Base-by-base conservation (phyloP, 345 rosid species). In the Punica granatum region DNA sequence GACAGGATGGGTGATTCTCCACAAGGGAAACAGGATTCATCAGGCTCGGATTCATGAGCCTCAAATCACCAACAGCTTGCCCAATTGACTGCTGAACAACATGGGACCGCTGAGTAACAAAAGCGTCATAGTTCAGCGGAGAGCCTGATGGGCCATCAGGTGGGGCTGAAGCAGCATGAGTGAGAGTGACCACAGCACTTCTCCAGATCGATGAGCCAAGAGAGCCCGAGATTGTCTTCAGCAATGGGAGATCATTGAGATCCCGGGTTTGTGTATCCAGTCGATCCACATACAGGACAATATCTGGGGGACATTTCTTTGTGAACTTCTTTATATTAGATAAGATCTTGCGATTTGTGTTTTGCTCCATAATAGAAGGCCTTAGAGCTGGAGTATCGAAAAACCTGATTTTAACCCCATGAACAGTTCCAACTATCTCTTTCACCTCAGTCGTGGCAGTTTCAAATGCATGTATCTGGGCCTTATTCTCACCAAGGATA, bases 131-230 rank as follows among this genome's bases (percentile, higher is more conserved):
- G 81, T 89, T 86, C 80, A 90, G 78, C 60, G 97, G 92, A 31
- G 82, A 75, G 66, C 97, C 97, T 46, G 92, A 81, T 25, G 99
- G 99, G 58, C 95, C 97, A 69, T 93, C 99, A 11, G 99, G 96
- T 64, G 96, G 99, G 33, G 99, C 96, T 49, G 99, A 89, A 77
- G 95, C 91, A 70, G 87, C 96, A 80, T 93, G 97, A 65, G 98
- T 93, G 69, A 93, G 81, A 69, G 92, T 85, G 67, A 90, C 94
- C 67, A 93, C 79, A 53, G 91, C 94, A 71, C 83, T 90, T 74
- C 84, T 86, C 98, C 97, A 93, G 67, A 90, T 84, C 58, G 96
- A 85, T 48, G 94, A 63, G 67, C 96, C 96, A 66, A 89, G 96
- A 66, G 75, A 41, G 60, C 79, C 80, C 48, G 91, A 82, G 71